Percentiles rank a stretch among this genome's conserved stretches.
Evolutionary conservation across 75 land plant genomes (phyloP).

Genomic region (Pinus tabuliformis): DNA sequence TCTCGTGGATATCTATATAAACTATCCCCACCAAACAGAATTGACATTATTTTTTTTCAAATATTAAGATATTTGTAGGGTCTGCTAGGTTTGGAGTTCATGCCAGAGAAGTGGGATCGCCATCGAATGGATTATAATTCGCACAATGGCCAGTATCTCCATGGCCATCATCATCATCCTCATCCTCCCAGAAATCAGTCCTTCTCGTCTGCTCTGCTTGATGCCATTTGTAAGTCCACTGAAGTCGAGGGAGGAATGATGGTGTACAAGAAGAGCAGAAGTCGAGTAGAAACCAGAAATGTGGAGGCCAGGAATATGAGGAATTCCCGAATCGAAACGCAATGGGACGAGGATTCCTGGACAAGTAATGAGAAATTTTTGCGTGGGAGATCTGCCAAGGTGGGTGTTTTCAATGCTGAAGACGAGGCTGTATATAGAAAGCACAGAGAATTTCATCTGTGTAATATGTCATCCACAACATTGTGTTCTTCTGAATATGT

Average conservation of each 20-base stretch:
- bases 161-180: no score
- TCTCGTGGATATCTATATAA: no score
- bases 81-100: no score
- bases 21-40: no score
- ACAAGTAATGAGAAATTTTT: background rate
- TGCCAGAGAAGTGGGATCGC: no score
- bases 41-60: no score
- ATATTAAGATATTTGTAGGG: no score
- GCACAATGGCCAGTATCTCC: no score
- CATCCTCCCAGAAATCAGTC: constrained; percentile 11
- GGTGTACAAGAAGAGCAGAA: background rate
- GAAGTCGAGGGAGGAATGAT: constrained; percentile 12
- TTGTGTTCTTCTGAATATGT: constrained; percentile 1
- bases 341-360: background rate
- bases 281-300: background rate
- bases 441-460: background rate
- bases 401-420: constrained; percentile 3
- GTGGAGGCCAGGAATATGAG: no score
- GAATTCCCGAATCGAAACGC: background rate
- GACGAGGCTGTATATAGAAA: background rate
- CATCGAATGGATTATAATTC: no score
- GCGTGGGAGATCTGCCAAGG: background rate
- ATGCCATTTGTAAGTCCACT: constrained; percentile 31
- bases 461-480: background rate
- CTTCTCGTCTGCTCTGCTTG: constrained; percentile 32